Evolutionary conservation across 2,329 filamentous ascomycete species (phyloP).

Genomic region (Dothistroma septosporum): DNA sequence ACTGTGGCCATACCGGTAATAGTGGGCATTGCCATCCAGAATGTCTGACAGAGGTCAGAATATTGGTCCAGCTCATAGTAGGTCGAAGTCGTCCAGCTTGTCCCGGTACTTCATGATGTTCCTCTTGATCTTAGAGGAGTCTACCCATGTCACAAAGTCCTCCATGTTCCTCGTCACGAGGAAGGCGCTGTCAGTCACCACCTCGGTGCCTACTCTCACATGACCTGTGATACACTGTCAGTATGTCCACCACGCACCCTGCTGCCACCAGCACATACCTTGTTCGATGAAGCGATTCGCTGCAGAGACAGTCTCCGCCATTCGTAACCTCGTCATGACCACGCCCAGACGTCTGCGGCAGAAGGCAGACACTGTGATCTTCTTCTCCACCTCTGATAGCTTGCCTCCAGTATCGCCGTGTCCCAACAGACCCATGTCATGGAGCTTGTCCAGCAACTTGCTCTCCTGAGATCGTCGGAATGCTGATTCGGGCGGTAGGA

Average conservation of each 20-base stretch:
- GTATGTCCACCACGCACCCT: not conserved
- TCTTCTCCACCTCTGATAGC: constrained; percentile 69
- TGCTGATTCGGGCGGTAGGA: constrained; percentile 73
- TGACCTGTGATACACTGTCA: constrained; percentile 8
- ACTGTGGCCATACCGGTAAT: not conserved
- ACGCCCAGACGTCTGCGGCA: constrained; percentile 79
- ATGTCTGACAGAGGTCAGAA: not conserved
- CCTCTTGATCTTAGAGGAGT: constrained; percentile 94
- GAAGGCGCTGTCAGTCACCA: constrained; percentile 84
- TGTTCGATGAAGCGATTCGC: constrained; percentile 83
- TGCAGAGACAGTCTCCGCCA: constrained; percentile 86
- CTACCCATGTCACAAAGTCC: constrained; percentile 94
- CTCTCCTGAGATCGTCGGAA: constrained; percentile 80
- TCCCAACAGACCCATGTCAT: constrained; percentile 83
- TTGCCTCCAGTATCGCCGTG: constrained; percentile 59
- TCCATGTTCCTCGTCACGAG: constrained; percentile 86
- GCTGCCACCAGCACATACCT: constrained; percentile 48
- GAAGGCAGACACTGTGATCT: constrained; percentile 84
- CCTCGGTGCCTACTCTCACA: constrained; percentile 84
- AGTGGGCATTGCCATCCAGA: not conserved
- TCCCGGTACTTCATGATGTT: constrained; percentile 94
- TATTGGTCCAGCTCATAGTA: constrained; percentile 56
- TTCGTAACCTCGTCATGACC: constrained; percentile 82
- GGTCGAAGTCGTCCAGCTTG: constrained; percentile 91
- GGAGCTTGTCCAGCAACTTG: constrained; percentile 83